Base-by-base conservation (phyloP, 2,329 filamentous ascomycete genomes). In the Neofusicoccum sp. region DNA sequence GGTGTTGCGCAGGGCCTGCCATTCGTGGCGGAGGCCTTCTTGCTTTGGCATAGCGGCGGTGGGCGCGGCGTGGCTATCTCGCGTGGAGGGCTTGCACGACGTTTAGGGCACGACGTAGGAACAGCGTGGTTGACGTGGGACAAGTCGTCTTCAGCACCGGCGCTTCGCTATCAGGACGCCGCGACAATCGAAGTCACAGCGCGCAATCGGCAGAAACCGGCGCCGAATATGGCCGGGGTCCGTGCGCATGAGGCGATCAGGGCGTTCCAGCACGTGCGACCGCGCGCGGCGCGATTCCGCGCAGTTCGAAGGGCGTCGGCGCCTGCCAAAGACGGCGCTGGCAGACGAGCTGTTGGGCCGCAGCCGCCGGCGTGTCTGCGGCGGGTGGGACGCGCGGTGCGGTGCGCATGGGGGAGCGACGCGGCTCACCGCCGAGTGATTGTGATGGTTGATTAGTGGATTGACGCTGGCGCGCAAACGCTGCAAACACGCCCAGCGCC, bases 401-500 rank as follows among this genome's bases (percentile, higher is more conserved):
- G 22, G 22, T 22, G 22, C 22, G 22, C 22, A 2, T 22, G 22
- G 22, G 22, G 22, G 22, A 22, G 22, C 22, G 22, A 22, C 22
- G 22, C 22, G 22, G 22, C 22, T 22, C 22, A 22, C 22, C 22
- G 22, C 22, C 22, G 22, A 22, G 22, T 22, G 22, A 22, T 22
- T 22, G 22, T 22, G 22, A 22, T 22, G 22, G 22, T 22, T 22
- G 22, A 22, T 2, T 22, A 11, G 44, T 29, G n/a, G n/a, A n/a
- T n/a, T n/a, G n/a, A n/a, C n/a, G n/a, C n/a, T n/a, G n/a, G n/a
- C n/a, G n/a, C n/a, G 41, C 54, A 58, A 58, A 58, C 39, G 5
- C 9, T 45, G 54, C 54, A 58, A 58, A 58, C 54, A 7, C 41
- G 41, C 54, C 54, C n/a, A 45, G 52, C 37, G 54, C 54, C 54